Evolutionary conservation across 2,329 filamentous ascomycete species (phyloP).

Genomic region (Venturia pyrina): DNA sequence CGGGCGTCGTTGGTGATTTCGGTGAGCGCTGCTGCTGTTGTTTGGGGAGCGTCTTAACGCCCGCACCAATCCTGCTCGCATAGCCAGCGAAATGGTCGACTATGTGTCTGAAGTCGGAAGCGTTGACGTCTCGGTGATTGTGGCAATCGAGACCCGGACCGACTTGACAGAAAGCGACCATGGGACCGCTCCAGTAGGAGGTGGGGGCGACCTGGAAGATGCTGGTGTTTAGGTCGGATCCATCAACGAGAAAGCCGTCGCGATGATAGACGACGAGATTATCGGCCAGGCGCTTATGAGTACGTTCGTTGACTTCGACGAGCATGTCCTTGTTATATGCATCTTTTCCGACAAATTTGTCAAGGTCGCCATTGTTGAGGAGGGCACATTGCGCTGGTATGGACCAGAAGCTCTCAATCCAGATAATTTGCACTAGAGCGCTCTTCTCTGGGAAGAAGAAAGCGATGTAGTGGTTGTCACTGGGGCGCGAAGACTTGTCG

Average conservation of each 20-base stretch:
- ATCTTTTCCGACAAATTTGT: too few species aligned
- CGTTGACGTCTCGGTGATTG: neutral
- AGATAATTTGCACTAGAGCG: slow-evolving; percentile 10
- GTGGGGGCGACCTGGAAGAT: slow-evolving; percentile 10
- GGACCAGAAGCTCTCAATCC: too few species aligned
- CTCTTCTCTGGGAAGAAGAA: slow-evolving; percentile 12
- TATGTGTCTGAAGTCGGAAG: neutral
- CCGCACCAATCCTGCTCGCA: neutral
- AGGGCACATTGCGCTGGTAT: too few species aligned
- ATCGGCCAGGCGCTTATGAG: neutral
- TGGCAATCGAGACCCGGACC: neutral
- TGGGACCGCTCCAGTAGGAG: slow-evolving; percentile 14
- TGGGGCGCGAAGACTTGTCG: slow-evolving; percentile 1
- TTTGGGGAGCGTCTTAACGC: neutral
- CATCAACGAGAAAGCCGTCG: slow-evolving; percentile 13
- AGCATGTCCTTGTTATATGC: neutral
- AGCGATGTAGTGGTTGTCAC: slow-evolving; percentile 4
- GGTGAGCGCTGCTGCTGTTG: too few species aligned
- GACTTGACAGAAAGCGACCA: slow-evolving; percentile 7
- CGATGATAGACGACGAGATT: slow-evolving; percentile 11
- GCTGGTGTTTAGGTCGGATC: slow-evolving; percentile 14
- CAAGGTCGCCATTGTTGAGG: too few species aligned
- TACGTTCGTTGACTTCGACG: neutral
- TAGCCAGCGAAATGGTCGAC: neutral
- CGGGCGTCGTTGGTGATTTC: too few species aligned